Conservation (phyloP, 2,329 filamentous ascomycete species). For the Monilinia fructigena region DNA sequence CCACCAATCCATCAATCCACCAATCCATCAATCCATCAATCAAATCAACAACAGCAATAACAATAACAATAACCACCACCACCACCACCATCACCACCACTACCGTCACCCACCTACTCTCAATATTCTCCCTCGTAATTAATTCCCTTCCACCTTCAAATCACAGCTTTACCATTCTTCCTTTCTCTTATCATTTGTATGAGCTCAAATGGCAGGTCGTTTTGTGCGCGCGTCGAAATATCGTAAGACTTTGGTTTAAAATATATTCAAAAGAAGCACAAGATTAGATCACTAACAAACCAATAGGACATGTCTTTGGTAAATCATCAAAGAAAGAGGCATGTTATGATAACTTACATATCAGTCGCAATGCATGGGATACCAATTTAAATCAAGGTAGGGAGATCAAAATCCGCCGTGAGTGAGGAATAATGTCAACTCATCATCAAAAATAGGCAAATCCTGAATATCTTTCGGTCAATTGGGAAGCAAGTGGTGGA, state of each 20-base stretch:
- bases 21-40: too few species aligned
- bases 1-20: too few species aligned
- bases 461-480: constrained; percentile 92
- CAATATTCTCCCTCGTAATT: constrained; percentile 12
- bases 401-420: constrained; percentile 19
- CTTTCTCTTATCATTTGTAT: constrained; percentile 6
- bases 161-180: neutral
- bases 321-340: constrained; percentile 93
- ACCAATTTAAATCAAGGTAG: constrained; percentile 94
- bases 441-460: constrained; percentile 65
- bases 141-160: neutral
- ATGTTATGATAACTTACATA: constrained; percentile 97
- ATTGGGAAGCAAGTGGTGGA: constrained; percentile 96
- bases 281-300: constrained; percentile 32
- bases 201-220: constrained; percentile 60
- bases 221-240: constrained; percentile 75
- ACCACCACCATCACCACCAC: too few species aligned
- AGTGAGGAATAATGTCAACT: constrained; percentile 25
- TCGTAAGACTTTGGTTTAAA: constrained; percentile 49
- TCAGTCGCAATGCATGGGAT: constrained; percentile 99
- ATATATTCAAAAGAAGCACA: constrained; percentile 27
- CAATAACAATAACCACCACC: neutral
- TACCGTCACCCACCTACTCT: neutral
- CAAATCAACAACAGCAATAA: neutral
- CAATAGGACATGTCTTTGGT: constrained; percentile 92